Percentiles rank a stretch among this genome's conserved stretches.
These are phyloP conservation scores for Phytophthora cajani DNA, from an alignment of 352 stramenopile species.

Conservation along the genomic window DNA sequence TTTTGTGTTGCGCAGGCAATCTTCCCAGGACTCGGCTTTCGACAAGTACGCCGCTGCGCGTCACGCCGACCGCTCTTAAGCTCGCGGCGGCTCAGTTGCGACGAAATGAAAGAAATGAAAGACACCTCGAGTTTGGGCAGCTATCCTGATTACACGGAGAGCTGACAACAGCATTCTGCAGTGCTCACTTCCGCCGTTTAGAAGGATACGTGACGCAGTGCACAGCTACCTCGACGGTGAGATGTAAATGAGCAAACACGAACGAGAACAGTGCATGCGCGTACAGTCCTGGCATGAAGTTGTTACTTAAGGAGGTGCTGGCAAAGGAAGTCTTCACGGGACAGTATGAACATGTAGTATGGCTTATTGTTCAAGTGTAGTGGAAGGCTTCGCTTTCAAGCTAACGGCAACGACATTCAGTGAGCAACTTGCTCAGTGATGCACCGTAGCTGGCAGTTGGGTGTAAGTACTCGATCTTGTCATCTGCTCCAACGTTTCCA, in stretches of 20 bases:
- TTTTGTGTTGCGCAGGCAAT: conserved; percentile 40
- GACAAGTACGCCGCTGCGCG: conserved; percentile 74
- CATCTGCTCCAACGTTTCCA: conserved; percentile 67
- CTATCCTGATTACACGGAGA: conserved; percentile 3
- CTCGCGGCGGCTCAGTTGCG: conserved; percentile 9
- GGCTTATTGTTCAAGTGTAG: no score
- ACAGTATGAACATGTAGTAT: no score
- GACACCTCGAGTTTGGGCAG: conserved; percentile 6
- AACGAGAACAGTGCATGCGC: conserved; percentile 12
- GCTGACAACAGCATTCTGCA: not conserved
- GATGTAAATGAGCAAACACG: conserved; percentile 29
- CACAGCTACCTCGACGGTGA: conserved; percentile 10
- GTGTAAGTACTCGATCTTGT: conserved; percentile 84
- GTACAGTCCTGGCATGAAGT: not conserved
- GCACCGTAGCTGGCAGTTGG: conserved; percentile 77
- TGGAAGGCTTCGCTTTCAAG: no score
- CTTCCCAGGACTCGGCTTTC: conserved; percentile 52
- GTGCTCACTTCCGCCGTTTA: conserved; percentile 9
- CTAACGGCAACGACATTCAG: no score
- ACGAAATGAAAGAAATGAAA: conserved; percentile 31
- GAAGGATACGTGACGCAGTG: conserved; percentile 1
- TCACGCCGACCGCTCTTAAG: conserved; percentile 60
- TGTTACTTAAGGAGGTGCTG: not conserved
- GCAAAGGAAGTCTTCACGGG: not conserved
- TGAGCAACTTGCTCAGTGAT: not conserved